Conservation (phyloP, 169 alveolate species). For the Eimeria maxima region DNA sequence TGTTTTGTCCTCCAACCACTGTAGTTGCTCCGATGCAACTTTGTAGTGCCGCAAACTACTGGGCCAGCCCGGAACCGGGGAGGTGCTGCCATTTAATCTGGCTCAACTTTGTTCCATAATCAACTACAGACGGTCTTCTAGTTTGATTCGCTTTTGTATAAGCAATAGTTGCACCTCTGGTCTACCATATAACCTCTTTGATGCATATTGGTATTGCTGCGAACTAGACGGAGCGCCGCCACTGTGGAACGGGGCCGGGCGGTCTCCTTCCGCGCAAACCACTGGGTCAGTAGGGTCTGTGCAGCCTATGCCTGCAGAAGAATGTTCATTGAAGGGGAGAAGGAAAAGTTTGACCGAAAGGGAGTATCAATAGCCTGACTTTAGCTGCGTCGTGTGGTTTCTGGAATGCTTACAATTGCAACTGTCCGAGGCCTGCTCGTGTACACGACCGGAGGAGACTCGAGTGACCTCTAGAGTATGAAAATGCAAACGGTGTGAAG, state of each 20-base stretch:
- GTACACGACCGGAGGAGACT: neutral
- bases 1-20: too few relatives aligned
- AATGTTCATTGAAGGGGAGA: neutral
- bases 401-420: neutral
- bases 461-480: neutral
- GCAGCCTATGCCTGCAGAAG: neutral
- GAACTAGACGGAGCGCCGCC: neutral
- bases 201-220: neutral
- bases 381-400: neutral
- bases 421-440: neutral
- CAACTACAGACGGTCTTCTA: too few relatives aligned
- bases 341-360: neutral
- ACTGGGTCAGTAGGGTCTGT: neutral
- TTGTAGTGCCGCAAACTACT: too few relatives aligned
- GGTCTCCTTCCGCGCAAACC: slow-evolving; percentile 12
- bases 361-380: neutral
- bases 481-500: neutral
- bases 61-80: too few relatives aligned
- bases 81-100: too few relatives aligned
- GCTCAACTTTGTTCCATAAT: too few relatives aligned
- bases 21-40: too few relatives aligned
- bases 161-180: too few relatives aligned
- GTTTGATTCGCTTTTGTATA: too few relatives aligned
- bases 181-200: neutral
- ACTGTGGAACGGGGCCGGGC: neutral